Evolutionary conservation across 345 rosid species (phyloP).

Genomic region (Citrus australasica): DNA sequence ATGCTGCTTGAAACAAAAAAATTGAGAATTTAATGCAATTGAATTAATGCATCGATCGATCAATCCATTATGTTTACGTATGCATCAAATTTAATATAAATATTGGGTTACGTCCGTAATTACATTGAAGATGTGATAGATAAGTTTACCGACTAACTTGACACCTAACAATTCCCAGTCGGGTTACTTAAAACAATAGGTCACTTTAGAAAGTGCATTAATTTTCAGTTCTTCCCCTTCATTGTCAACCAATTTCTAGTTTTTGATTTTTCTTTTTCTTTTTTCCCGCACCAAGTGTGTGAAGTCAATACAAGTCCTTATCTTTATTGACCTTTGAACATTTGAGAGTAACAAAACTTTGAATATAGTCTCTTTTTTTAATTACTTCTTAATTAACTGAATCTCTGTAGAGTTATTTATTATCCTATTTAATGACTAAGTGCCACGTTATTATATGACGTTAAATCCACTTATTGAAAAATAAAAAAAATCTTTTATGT

Average conservation of each 20-base stretch:
- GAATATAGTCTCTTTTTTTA: too few species aligned
- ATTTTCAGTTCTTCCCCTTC: too few species aligned
- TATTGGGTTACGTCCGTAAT: background rate
- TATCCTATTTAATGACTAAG: background rate
- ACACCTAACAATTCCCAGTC: background rate
- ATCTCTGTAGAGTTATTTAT: background rate
- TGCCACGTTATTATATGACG: background rate
- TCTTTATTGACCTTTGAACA: slow-evolving; percentile 4
- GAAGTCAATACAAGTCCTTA: background rate
- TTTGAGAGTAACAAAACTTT: background rate
- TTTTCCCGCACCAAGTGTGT: background rate
- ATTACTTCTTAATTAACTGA: background rate
- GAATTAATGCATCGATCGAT: background rate
- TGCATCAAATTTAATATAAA: background rate
- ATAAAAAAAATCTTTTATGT: background rate
- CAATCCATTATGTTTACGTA: background rate
- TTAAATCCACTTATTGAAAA: background rate
- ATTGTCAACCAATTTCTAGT: background rate
- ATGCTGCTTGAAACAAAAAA: too few species aligned
- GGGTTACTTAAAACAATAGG: background rate
- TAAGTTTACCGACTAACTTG: background rate
- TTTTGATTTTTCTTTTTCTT: background rate
- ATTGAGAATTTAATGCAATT: background rate
- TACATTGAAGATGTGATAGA: background rate
- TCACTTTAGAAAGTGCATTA: background rate